Conservation (phyloP, 1,284 basidiomycete species). For the Cerioporus squamosus region DNA sequence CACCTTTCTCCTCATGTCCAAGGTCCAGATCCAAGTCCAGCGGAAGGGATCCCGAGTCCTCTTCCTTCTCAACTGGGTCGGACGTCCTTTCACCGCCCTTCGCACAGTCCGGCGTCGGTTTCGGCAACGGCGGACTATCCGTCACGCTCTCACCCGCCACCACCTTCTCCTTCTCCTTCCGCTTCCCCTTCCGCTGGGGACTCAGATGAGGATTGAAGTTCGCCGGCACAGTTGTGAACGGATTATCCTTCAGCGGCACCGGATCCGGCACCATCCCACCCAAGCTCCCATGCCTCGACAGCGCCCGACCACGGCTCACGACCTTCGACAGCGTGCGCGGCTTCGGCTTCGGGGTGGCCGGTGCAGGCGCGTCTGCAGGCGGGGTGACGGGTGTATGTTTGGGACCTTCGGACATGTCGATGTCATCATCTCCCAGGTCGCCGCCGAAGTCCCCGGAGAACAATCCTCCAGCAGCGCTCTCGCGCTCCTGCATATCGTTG, state of each 20-base stretch:
- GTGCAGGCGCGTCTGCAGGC: constrained; percentile 33
- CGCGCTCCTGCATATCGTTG: constrained; percentile 28
- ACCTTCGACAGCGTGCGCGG: constrained; percentile 26
- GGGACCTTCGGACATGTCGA: constrained; percentile 27
- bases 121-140: background rate
- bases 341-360: constrained; percentile 22
- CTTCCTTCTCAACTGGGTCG: background rate
- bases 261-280: constrained; percentile 1
- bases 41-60: background rate
- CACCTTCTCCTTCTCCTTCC: constrained; percentile 15
- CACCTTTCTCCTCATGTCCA: background rate
- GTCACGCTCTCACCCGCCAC: background rate
- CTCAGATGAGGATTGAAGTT: constrained; percentile 14
- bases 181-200: constrained; percentile 14
- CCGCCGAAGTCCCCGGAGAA: background rate
- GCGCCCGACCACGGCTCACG: constrained; percentile 27
- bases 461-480: background rate
- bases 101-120: background rate
- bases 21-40: background rate
- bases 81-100: constrained; percentile 37
- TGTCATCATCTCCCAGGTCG: constrained; percentile 3
- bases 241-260: constrained; percentile 19
- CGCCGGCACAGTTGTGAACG: constrained; percentile 27
- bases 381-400: constrained; percentile 22
- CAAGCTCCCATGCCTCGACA: constrained; percentile 7